These are phyloP conservation scores for Inga oerstediana DNA, from an alignment of 306 rosid species.

Conservation along the genomic window DNA sequence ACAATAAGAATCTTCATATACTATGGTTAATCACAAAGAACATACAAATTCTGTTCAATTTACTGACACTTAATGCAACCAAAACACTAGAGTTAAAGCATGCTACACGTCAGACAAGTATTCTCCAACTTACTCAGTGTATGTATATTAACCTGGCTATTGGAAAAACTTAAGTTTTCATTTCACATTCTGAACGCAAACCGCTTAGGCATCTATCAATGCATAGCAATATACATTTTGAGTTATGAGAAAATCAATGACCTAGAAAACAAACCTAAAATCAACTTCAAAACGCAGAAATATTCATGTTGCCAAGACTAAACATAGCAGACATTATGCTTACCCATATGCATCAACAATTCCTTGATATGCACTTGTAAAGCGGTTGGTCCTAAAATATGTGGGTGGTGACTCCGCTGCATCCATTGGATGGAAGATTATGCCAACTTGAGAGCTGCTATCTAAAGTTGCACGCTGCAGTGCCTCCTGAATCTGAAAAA, in stretches of 20 bases:
- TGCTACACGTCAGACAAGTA: background rate
- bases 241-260: slow-evolving; percentile 6
- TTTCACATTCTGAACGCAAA: slow-evolving; percentile 13
- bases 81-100: slow-evolving; percentile 9
- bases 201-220: slow-evolving; percentile 14
- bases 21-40: slow-evolving; percentile 12
- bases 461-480: slow-evolving; percentile 97
- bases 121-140: slow-evolving; percentile 6
- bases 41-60: background rate
- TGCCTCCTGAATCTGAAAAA: slow-evolving; percentile 85
- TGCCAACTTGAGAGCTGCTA: slow-evolving; percentile 96
- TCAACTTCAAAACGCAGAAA: slow-evolving; percentile 26
- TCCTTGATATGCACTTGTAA: slow-evolving; percentile 95
- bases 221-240: slow-evolving; percentile 3
- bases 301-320: slow-evolving; percentile 29
- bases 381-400: slow-evolving; percentile 84
- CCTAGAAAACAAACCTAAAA: slow-evolving; percentile 18
- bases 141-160: background rate
- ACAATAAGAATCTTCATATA: slow-evolving; percentile 4
- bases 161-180: slow-evolving; percentile 4
- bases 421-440: slow-evolving; percentile 86
- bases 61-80: slow-evolving; percentile 10
- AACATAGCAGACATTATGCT: slow-evolving; percentile 42
- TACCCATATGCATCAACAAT: slow-evolving; percentile 99
- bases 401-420: slow-evolving; percentile 96